phyloP scores from a whole-genome alignment of 164 flowering plant genomes.

The Sextonia rubra region DNA sequence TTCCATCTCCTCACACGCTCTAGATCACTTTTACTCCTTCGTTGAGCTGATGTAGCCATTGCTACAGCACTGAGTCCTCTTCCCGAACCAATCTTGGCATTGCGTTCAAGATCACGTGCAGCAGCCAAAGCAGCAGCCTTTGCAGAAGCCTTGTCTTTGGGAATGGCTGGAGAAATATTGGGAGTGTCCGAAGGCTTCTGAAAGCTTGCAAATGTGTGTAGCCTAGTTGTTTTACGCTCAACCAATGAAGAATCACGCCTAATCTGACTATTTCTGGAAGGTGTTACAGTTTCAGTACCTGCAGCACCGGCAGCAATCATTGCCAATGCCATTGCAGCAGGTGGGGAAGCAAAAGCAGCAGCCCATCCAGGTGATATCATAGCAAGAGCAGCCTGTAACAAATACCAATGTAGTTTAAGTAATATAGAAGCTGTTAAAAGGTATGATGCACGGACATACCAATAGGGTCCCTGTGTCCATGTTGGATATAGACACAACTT shows the following conservation, averaged over 20 bases:
- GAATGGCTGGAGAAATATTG: conserved; percentile 45
- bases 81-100: conserved; percentile 97
- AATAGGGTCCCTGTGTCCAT: too few species aligned
- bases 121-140: conserved; percentile 99
- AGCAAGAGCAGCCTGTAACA: conserved; percentile 84
- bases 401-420: not conserved
- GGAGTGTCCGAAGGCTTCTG: conserved; percentile 64
- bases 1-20: conserved; percentile 95
- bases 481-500: too few species aligned
- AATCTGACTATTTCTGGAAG: conserved; percentile 53
- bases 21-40: conserved; percentile 70
- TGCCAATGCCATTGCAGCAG: conserved; percentile 98
- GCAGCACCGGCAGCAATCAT: conserved; percentile 99
- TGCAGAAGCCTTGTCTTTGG: conserved; percentile 93
- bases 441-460: too few species aligned
- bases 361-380: conserved; percentile 99
- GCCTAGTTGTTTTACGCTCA: conserved; percentile 68
- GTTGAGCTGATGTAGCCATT: conserved; percentile 97
- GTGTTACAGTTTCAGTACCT: conserved; percentile 73
- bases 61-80: conserved; percentile 99
- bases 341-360: conserved; percentile 99
- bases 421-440: not conserved
- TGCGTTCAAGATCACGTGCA: conserved; percentile 97
- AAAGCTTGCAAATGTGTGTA: conserved; percentile 92
- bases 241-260: conserved; percentile 77